These are phyloP conservation scores for Ophiosphaerella narmari DNA, from an alignment of 2,329 filamentous ascomycete species.

Conservation along the genomic window DNA sequence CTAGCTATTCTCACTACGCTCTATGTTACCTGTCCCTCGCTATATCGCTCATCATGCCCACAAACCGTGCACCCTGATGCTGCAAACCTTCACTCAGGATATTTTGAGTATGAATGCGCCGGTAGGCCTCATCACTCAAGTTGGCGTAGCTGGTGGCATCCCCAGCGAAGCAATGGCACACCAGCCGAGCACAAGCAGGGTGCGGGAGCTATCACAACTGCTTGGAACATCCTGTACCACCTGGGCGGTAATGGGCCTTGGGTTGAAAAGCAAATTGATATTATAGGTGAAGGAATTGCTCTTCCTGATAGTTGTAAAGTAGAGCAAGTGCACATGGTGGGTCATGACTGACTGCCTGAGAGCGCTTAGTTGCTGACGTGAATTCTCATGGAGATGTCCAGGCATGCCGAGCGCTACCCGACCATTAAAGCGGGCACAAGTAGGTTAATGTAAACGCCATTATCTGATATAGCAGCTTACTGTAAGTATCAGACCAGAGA, in stretches of 20 bases:
- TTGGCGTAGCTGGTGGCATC: conserved; percentile 44
- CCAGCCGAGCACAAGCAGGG: conserved; percentile 16
- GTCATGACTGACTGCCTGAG: conserved; percentile 12
- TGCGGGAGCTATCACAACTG: conserved; percentile 33
- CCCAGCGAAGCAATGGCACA: conserved; percentile 20
- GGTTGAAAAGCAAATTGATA: conserved; percentile 55
- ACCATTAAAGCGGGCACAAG: conserved; percentile 56
- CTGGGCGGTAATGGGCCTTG: conserved; percentile 61
- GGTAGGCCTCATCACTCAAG: conserved; percentile 40
- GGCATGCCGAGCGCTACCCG: conserved; percentile 63
- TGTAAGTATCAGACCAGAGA: conserved; percentile 49
- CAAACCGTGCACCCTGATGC: not conserved
- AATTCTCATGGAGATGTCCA: conserved; percentile 53
- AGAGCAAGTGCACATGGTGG: conserved; percentile 64
- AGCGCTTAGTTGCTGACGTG: conserved; percentile 13
- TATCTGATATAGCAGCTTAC: conserved; percentile 12
- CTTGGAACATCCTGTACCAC: conserved; percentile 59
- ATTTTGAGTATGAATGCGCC: conserved; percentile 30
- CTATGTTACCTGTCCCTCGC: not conserved
- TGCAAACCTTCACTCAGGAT: conserved; percentile 15
- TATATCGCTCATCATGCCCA: conserved; percentile 5
- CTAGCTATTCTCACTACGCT: conserved; percentile 2
- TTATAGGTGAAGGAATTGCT: conserved; percentile 48
- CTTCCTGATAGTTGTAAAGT: conserved; percentile 56
- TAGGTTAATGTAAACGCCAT: conserved; percentile 39